These are phyloP conservation scores for Meira nashicola DNA, from an alignment of 1,284 basidiomycete genomes.

Conservation along the genomic window DNA sequence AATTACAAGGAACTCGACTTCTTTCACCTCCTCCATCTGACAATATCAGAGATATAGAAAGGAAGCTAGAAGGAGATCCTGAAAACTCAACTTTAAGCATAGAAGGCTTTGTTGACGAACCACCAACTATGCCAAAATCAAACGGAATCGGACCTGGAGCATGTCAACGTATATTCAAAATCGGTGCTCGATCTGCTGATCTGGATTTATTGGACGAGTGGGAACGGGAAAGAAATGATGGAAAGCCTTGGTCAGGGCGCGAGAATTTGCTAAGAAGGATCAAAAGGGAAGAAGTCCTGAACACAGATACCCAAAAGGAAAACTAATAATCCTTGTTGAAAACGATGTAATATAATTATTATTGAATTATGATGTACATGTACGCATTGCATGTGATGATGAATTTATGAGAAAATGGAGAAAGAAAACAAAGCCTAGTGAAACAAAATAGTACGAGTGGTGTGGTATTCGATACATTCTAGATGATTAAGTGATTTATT, in stretches of 20 bases:
- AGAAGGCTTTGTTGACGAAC: not conserved
- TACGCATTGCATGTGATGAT: too few relatives aligned
- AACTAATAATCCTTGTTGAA: too few relatives aligned
- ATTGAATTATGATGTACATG: too few relatives aligned
- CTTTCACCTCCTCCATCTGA: constrained; percentile 61
- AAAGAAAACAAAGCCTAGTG: too few relatives aligned
- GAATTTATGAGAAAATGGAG: too few relatives aligned
- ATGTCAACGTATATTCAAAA: constrained; percentile 43
- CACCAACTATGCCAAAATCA: constrained; percentile 2
- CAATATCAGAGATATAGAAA: not conserved
- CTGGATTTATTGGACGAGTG: constrained; percentile 67
- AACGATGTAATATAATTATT: too few relatives aligned
- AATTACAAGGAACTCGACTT: constrained; percentile 56
- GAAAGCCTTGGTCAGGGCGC: constrained; percentile 64
- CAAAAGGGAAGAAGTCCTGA: not conserved
- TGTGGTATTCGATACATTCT: too few relatives aligned
- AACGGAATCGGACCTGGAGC: constrained; percentile 32
- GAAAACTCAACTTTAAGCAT: too few relatives aligned
- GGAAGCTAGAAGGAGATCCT: not conserved
- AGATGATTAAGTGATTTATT: too few relatives aligned
- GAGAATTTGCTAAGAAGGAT: constrained; percentile 11
- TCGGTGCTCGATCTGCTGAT: constrained; percentile 60
- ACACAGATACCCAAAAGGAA: too few relatives aligned
- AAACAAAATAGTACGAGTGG: too few relatives aligned
- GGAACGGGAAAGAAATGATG: constrained; percentile 66